Conservation (phyloP, 352 stramenopile genomes). For the Globisporangium takayamanum region DNA sequence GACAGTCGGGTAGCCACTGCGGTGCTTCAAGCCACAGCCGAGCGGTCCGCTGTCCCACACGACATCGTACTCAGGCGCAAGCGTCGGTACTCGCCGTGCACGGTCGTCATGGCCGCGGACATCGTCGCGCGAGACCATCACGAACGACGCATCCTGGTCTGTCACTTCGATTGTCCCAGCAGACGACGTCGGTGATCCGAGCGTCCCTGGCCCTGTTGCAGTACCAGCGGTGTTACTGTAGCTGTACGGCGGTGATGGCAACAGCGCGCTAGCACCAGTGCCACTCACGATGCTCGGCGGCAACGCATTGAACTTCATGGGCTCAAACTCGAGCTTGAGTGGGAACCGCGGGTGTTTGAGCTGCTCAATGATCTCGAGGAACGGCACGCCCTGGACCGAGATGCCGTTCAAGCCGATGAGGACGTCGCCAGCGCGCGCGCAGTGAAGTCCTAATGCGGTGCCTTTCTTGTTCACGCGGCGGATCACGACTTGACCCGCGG, state of each 20-base stretch:
- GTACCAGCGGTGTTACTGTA: background rate
- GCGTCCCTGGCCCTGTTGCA: background rate
- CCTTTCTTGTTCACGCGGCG: constrained; percentile 72
- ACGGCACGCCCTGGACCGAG: constrained; percentile 39
- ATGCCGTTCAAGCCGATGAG: constrained; percentile 61
- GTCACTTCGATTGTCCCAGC: constrained; percentile 22
- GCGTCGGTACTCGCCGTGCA: constrained; percentile 26
- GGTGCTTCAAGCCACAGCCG: constrained; percentile 69
- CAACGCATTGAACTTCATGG: constrained; percentile 33
- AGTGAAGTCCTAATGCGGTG: constrained; percentile 45
- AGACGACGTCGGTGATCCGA: constrained; percentile 20
- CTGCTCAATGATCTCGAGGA: constrained; percentile 60
- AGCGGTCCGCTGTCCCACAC: constrained; percentile 68
- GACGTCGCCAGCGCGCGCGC: constrained; percentile 68
- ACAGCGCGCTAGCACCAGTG: background rate
- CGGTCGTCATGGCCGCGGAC: constrained; percentile 10
- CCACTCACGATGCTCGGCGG: background rate
- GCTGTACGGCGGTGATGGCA: constrained; percentile 2
- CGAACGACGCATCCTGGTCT: constrained; percentile 14
- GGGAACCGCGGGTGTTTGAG: constrained; percentile 59
- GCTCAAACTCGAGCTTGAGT: constrained; percentile 61
- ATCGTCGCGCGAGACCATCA: constrained; percentile 3
- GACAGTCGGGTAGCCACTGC: constrained; percentile 55
- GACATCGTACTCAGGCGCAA: constrained; percentile 57
- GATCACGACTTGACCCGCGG: constrained; percentile 49